Base-by-base conservation (phyloP, 2,329 filamentous ascomycete genomes). In the Sordariomycetes sp. region DNA sequence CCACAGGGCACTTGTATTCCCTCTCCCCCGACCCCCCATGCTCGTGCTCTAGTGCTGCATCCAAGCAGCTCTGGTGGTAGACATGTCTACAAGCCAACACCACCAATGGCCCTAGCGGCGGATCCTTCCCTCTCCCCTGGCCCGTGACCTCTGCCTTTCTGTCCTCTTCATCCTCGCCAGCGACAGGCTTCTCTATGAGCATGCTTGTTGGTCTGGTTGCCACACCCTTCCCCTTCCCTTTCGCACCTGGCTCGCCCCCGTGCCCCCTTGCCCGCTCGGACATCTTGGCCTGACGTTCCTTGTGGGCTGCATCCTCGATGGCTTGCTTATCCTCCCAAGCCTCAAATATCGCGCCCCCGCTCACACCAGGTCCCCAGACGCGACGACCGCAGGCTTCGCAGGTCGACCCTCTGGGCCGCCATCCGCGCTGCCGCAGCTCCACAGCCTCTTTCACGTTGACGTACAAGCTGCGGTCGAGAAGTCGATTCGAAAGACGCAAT, bases 401-500 rank as follows among this genome's bases (percentile, higher is more conserved):
- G 0, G 81, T 81, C 35, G 90, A 88, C 0, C 86, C 82, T 21
- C 82, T 70, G 0, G 92, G 87, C 32, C 90, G 71, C 92, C 92
- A 98, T 2, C 92, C 93, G 18, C 79, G 76, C 54, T 88, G 82
- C 3, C 92, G 72, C 6, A 92, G 70, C 35, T 73, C 68, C 7
- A 83, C 76, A 5, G 86, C 80, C 45, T 84, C 74, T 28, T 78
- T 68, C 23, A 98, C 86, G 42, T 85, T 82, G 26, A 82, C 74
- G 48, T 96, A 98, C 6, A 94, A 69, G 48, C 92, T 92, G 45
- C 86, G 81, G 42, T 94, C 88, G 0, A 98, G 68, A 36, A 98
- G 77, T 4, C 82, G 73, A 53, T 90, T 94, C 1, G 92, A 86
- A 4, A 98, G 73, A 2, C 74, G 70, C 15, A 98, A 70, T 12